These are phyloP conservation scores for Pseudocercospora fijiensis DNA, from an alignment of 2,329 filamentous ascomycete species.

Conservation along the genomic window DNA sequence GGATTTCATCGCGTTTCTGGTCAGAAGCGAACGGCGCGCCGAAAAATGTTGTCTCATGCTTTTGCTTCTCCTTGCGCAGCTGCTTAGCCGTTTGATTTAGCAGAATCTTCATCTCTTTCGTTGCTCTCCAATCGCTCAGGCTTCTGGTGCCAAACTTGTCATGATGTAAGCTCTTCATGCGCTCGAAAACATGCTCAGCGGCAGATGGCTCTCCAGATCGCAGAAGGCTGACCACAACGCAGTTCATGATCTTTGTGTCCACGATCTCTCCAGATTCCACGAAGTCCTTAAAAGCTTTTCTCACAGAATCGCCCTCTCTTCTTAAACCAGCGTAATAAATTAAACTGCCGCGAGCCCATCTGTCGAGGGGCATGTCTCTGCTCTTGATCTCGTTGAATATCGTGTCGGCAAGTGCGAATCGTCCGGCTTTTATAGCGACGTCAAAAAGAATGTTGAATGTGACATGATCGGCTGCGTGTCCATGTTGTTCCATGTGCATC, in stretches of 20 bases:
- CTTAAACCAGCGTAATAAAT: slow-evolving; percentile 82
- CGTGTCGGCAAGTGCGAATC: slow-evolving; percentile 79
- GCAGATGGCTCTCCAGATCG: slow-evolving; percentile 71
- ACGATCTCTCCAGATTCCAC: slow-evolving; percentile 84
- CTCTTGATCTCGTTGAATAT: slow-evolving; percentile 76
- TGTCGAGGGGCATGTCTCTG: slow-evolving; percentile 67
- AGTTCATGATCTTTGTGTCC: slow-evolving; percentile 83
- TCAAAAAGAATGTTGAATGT: slow-evolving; percentile 95
- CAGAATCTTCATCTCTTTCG: slow-evolving; percentile 47
- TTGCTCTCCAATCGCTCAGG: slow-evolving; percentile 44
- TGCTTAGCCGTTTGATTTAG: slow-evolving; percentile 48
- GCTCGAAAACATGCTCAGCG: slow-evolving; percentile 76
- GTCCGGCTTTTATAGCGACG: slow-evolving; percentile 78
- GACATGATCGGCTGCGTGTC: slow-evolving; percentile 66
- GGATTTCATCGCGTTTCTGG: slow-evolving; percentile 53
- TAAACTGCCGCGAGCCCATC: slow-evolving; percentile 76
- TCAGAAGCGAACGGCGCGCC: slow-evolving; percentile 28
- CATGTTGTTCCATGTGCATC: slow-evolving; percentile 82
- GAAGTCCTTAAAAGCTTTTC: slow-evolving; percentile 76
- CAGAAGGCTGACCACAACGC: slow-evolving; percentile 76
- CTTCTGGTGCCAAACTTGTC: slow-evolving; percentile 36
- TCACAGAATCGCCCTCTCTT: slow-evolving; percentile 69
- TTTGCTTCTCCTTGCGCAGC: slow-evolving; percentile 50
- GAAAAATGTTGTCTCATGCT: slow-evolving; percentile 48
- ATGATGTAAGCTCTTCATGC: slow-evolving; percentile 70